Base-by-base conservation (phyloP, 176 grass and related monocot species). In the Phyllostachys edulis region DNA sequence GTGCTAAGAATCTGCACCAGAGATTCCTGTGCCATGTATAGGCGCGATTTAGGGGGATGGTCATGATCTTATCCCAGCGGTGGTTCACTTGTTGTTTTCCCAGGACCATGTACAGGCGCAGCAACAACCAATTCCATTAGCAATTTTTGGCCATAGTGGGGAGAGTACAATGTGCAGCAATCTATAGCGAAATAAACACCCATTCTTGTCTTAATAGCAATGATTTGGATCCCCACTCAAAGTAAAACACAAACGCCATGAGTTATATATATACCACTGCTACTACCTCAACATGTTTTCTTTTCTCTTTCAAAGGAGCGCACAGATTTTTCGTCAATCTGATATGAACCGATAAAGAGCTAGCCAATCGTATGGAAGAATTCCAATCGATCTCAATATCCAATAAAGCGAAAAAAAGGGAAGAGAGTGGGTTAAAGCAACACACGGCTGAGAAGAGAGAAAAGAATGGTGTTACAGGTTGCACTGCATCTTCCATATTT, bases 71-170 rank as follows among this genome's bases (percentile, higher is more conserved):
- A 38, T 51, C 41, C 27, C 9, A 16, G 7, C 1, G 85, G 83
- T 9, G 64, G 86, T 77, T 88, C 51, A 3, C n/a, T 88, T 4
- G 86, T 87, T 77, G 72, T 82, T 88, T 63, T 83, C 80, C 68
- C 41, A 88, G 86, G 80, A 88, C 72, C 79, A 88, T 82, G 16
- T 36, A 52, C 72, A 52, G 44, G 27, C 11, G 34, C 62, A 38
- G 26, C 77, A 75, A 68, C 78, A 76, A 37, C 62, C 40, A 9
- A 14, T 38, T 14, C 64, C 72, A 83, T 71, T 75, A 59, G 7
- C 20, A 34, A 8, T 6, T 18, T 12, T 84, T 18, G 2, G 51
- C 24, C 52, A 7, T 63, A 15, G 76, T 61, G 73, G 54, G 40
- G 2, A 37, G 67, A 37, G 67, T 18, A 73, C 78, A 74, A 59